A percentile compares a stretch with the other conserved stretches of the same genome.
Conservation (phyloP, 1,284 basidiomycete species). For the Erythrobasidium hasegawianum region DNA sequence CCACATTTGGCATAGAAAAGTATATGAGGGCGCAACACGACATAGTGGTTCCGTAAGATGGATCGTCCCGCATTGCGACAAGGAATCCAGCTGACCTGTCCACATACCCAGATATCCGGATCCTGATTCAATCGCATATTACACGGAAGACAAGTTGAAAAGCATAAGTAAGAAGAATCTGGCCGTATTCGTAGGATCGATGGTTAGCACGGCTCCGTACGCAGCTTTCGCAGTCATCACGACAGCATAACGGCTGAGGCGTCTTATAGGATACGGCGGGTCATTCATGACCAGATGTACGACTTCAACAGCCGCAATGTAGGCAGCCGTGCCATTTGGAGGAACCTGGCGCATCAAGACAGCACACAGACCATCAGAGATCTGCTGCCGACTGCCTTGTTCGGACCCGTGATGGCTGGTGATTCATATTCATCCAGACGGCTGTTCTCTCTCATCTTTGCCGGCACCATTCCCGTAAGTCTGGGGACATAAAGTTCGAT, state of each 20-base stretch:
- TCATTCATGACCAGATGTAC: slow-evolving; percentile 24
- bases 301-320: slow-evolving; percentile 21
- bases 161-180: slow-evolving; percentile 12
- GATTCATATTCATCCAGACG: slow-evolving; percentile 25
- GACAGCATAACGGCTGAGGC: too few species aligned
- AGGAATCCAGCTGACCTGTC: not conserved
- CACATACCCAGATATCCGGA: slow-evolving; percentile 16
- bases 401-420: slow-evolving; percentile 28
- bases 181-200: slow-evolving; percentile 27
- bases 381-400: slow-evolving; percentile 5
- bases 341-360: slow-evolving; percentile 14
- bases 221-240: not conserved
- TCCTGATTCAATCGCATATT: slow-evolving; percentile 23
- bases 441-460: slow-evolving; percentile 30
- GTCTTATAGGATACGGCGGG: not conserved
- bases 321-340: slow-evolving; percentile 16
- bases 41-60: slow-evolving; percentile 23
- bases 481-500: too few species aligned
- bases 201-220: slow-evolving; percentile 20
- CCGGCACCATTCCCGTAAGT: slow-evolving; percentile 27
- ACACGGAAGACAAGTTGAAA: slow-evolving; percentile 32
- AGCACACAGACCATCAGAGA: slow-evolving; percentile 2
- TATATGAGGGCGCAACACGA: slow-evolving; percentile 22
- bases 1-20: slow-evolving; percentile 7
- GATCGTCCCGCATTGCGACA: not conserved